Conservation (phyloP, 805 yeast species). For the Pichia nanzhaoensis region DNA sequence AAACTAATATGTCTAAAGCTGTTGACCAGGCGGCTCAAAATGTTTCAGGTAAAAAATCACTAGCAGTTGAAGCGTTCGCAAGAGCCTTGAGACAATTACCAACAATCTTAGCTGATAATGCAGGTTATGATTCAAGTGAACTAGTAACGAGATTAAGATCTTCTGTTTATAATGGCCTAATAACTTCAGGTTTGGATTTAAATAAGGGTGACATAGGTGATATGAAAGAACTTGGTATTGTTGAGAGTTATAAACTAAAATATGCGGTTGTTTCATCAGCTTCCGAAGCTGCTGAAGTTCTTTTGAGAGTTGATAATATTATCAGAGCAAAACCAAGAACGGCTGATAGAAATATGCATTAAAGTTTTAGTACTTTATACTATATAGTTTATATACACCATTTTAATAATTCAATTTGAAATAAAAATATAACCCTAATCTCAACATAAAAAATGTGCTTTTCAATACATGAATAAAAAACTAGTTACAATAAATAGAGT, state of each 20-base stretch:
- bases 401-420: no score
- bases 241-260: slow-evolving; percentile 89
- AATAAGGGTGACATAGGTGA: slow-evolving; percentile 82
- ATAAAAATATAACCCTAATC: no score
- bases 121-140: slow-evolving; percentile 93
- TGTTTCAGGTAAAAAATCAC: slow-evolving; percentile 85
- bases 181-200: slow-evolving; percentile 87
- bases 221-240: slow-evolving; percentile 89
- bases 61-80: slow-evolving; percentile 93
- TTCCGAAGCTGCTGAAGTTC: slow-evolving; percentile 96
- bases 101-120: slow-evolving; percentile 91
- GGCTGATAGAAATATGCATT: slow-evolving; percentile 62
- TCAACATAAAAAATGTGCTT: no score
- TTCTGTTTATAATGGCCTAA: slow-evolving; percentile 84
- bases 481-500: no score
- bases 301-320: slow-evolving; percentile 92
- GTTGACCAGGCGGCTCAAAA: slow-evolving; percentile 90
- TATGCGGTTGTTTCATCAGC: slow-evolving; percentile 92
- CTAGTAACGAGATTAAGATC: slow-evolving; percentile 85
- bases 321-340: slow-evolving; percentile 97
- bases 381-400: no score
- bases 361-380: not conserved
- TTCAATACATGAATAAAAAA: no score
- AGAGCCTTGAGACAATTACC: slow-evolving; percentile 93
- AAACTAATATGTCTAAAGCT: slow-evolving; percentile 92